Base-by-base conservation (phyloP, 768 basidiomycete species). In the Amanita fuliginea region DNA sequence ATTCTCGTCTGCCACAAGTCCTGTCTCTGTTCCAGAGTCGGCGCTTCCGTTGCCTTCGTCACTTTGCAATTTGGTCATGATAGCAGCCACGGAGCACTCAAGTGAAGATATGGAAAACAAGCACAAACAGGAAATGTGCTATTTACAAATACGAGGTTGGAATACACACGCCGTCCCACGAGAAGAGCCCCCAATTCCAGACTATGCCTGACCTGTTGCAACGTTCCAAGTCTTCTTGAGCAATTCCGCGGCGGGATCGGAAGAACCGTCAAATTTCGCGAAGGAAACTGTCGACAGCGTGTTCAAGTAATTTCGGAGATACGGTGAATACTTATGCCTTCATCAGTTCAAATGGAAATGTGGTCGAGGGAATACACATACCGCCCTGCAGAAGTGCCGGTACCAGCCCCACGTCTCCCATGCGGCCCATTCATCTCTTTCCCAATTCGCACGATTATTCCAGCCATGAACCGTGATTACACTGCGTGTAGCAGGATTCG, bases 361-460 rank as follows among this genome's bases (percentile, higher is more conserved):
- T 22, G 40, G 51, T 13, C 2, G 6, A 40, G 47, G 28, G 28
- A 47, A 19, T 34, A 34, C 10, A 68, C 87, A 54, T 47, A 92
- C 91, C 62, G 67, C 73, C 58, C 89, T 73, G 63, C 86, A 87
- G 68, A 91, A 93, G 57, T 95, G 88, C 52, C 86, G 72, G 56
- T 86, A 93, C 91, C 91, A 94, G 2, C 86, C 82, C 84, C 87
- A 91, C 0, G 83, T 86, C 66, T 87, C 82, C 89, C 88, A 92
- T 1, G 76, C 71, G 59, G 76, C 75, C 91, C 91, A 94, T 48
- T 86, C 82, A 22, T 80, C 77, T 33, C 77, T 73, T 18, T 71
- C 72, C 88, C 88, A 91, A 26, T 68, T 74, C 1, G 69, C 71
- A 19, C 86, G 81, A 37, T 76, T 76, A 30, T 78, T 71, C 90